Evolutionary conservation across 805 yeast species (phyloP).

Genomic region (Metschnikowia corniflorae): DNA sequence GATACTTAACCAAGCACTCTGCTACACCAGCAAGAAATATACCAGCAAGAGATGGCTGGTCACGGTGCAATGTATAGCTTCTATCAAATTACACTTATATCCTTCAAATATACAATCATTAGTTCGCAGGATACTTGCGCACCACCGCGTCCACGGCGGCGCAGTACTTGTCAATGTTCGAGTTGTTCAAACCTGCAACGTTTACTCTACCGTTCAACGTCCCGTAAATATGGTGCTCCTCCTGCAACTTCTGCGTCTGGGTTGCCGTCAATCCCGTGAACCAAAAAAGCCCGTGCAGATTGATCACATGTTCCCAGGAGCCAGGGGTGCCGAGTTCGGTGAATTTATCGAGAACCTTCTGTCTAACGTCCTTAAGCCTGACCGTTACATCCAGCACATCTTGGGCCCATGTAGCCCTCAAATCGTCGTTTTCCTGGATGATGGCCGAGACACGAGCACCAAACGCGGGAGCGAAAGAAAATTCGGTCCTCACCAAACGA

Average conservation of each 20-base stretch:
- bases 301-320: slow-evolving; percentile 34
- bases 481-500: slow-evolving; percentile 35
- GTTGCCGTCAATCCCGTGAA: slow-evolving; percentile 35
- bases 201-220: slow-evolving; percentile 41
- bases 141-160: slow-evolving; percentile 36
- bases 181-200: slow-evolving; percentile 41
- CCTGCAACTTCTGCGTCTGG: slow-evolving; percentile 31
- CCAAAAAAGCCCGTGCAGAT: slow-evolving; percentile 45
- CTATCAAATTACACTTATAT: no score
- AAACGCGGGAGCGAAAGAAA: slow-evolving; percentile 46
- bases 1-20: no score
- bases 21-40: no score
- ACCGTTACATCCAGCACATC: slow-evolving; percentile 30
- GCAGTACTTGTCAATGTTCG: slow-evolving; percentile 38
- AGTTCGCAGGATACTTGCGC: slow-evolving; percentile 19
- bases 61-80: no score
- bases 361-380: slow-evolving; percentile 33
- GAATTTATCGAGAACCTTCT: slow-evolving; percentile 27
- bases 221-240: slow-evolving; percentile 37
- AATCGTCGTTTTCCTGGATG: slow-evolving; percentile 26
- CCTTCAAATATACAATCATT: neutral
- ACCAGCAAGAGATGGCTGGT: no score
- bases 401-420: slow-evolving; percentile 29
- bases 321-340: slow-evolving; percentile 40
- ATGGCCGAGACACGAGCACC: slow-evolving; percentile 42